These are phyloP conservation scores for Spathaspora sp. DNA, from an alignment of 805 yeast species.

Conservation along the genomic window DNA sequence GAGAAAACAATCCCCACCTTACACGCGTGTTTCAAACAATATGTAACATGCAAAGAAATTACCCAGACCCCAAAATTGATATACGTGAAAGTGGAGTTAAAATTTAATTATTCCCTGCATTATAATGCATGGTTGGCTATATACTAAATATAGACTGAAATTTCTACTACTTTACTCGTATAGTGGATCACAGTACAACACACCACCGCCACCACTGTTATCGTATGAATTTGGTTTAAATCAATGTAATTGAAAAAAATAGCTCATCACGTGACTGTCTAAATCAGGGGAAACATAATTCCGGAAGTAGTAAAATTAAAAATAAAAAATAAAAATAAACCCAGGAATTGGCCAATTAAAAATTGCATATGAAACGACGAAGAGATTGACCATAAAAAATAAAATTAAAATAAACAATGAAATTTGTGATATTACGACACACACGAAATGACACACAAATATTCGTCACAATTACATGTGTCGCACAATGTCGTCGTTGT, in stretches of 20 bases:
- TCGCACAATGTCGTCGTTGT: not conserved
- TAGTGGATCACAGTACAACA: too few relatives aligned
- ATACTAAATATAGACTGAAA: too few relatives aligned
- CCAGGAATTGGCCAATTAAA: not conserved
- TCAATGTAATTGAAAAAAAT: not conserved
- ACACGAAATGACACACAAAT: not conserved
- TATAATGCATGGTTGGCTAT: too few relatives aligned
- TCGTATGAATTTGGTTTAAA: not conserved
- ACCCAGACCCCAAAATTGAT: too few relatives aligned
- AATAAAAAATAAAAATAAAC: not conserved
- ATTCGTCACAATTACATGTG: not conserved
- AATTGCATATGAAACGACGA: not conserved
- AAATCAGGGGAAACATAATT: not conserved
- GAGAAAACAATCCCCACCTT: too few relatives aligned
- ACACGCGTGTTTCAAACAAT: too few relatives aligned
- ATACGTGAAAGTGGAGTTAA: too few relatives aligned
- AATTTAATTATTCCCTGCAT: too few relatives aligned
- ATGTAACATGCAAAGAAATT: too few relatives aligned
- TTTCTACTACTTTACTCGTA: too few relatives aligned
- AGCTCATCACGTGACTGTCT: not conserved
- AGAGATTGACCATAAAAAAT: not conserved
- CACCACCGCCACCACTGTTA: too few relatives aligned
- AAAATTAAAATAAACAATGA: not conserved
- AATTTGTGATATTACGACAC: not conserved
- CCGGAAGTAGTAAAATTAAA: conserved; percentile 1